A percentile compares a stretch with the other conserved stretches of the same genome.
Conservation (phyloP, 768 basidiomycete genomes). For the Mycena kentingensis region DNA sequence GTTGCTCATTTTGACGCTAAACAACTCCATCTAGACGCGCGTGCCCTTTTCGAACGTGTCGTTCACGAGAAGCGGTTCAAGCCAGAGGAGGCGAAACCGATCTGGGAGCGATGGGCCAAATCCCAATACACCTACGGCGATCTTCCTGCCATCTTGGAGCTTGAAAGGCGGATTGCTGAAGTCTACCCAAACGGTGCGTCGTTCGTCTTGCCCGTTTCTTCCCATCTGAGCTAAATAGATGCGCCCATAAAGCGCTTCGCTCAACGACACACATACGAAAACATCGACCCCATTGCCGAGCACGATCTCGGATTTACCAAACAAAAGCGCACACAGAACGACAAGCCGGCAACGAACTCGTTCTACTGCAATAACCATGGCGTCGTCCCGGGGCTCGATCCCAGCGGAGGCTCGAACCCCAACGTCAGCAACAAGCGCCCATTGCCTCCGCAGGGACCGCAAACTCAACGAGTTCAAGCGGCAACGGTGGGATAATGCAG, state of each 20-base stretch:
- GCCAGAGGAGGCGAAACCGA: too few relatives aligned
- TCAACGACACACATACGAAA: too few relatives aligned
- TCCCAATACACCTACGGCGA: conserved; percentile 98
- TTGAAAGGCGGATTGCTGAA: conserved; percentile 87
- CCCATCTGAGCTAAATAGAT: conserved; percentile 47
- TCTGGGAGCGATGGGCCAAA: conserved; percentile 91
- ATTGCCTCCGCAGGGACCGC: conserved; percentile 38
- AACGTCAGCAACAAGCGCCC: conserved; percentile 31
- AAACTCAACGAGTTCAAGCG: too few relatives aligned
- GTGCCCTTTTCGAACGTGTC: too few relatives aligned
- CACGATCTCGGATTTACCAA: too few relatives aligned
- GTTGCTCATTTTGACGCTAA: too few relatives aligned
- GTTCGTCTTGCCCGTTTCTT: background rate
- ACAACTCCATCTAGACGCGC: too few relatives aligned
- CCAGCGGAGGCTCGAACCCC: background rate
- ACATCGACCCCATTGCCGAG: too few relatives aligned
- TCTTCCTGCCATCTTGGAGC: conserved; percentile 80
- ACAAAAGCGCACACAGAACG: too few relatives aligned
- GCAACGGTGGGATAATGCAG: conserved; percentile 48
- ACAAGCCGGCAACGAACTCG: background rate
- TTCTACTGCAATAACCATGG: background rate
- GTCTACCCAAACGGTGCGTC: conserved; percentile 79
- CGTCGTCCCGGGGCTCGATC: background rate
- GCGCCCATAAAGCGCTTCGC: conserved; percentile 88
- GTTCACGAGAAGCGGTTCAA: too few relatives aligned